Base-by-base conservation (phyloP, 257 asterid genomes). In the Coffea eugenioides region DNA sequence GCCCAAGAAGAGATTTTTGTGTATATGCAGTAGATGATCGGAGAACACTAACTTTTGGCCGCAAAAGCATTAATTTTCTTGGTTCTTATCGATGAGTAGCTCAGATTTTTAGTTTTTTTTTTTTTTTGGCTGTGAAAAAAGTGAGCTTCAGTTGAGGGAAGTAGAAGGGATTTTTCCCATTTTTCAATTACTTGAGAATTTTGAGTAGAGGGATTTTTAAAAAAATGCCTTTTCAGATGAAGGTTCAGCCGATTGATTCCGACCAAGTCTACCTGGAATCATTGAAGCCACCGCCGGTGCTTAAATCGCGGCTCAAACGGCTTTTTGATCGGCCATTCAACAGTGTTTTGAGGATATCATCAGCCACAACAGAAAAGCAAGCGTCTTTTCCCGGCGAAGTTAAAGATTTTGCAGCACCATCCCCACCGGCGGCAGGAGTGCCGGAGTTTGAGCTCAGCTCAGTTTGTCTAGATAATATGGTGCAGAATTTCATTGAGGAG, bases 291-390 rank as follows among this genome's bases (percentile, higher is more conserved):
- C 91, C 84, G 8, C 84, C 84, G 61, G 90, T 88, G 82, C 46
- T 87, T 73, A 92, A 88, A 76, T 95, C 97, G 13, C 83, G 98
- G 74, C 85, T 95, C 74, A 93, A 90, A 86, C 89, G 97, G 73
- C 93, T 95, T 20, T 95, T 95, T 57, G 98, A 95, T 88, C 94
- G 97, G 9, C 98, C 97, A 25, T 92, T 95, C 80, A 91, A 84
- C 81, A 90, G 91, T 46, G 97, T 89, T 41, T 80, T 90, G 34
- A 88, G 88, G 71, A 88, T 80, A 81, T 88, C 98, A 4, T 85
- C 92, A n/a, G 83, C 82, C 25, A 39, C 91, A 25, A 92, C 87
- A 69, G 91, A 89, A 20, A 81, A 77, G 73, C 71, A 75, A 14
- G 74, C 69, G 80, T 71, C 85, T 65, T 70, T 71, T 75, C 70